Conservation (phyloP, 2,329 filamentous ascomycete genomes). For the Byssothecium circinans region DNA sequence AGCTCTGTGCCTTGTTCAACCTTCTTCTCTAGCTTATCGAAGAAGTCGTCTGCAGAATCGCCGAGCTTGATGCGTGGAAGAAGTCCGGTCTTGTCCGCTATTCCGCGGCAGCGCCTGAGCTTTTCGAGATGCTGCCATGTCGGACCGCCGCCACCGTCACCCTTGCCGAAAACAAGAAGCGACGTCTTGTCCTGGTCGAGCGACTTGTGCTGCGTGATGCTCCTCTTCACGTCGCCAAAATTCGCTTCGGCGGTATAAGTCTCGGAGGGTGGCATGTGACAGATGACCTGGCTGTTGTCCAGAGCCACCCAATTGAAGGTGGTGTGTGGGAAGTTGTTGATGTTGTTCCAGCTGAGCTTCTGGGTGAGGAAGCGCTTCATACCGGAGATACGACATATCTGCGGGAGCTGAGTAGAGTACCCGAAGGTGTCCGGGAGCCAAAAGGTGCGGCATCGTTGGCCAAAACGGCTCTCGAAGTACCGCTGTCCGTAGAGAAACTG, state of each 20-base stretch:
- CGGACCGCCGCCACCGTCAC: slow-evolving; percentile 92
- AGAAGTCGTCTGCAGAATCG: slow-evolving; percentile 90
- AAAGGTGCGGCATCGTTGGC: slow-evolving; percentile 84
- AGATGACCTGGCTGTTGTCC: slow-evolving; percentile 94
- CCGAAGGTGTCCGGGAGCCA: slow-evolving; percentile 99
- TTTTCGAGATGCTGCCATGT: slow-evolving; percentile 95
- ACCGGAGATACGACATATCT: slow-evolving; percentile 88
- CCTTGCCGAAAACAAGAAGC: slow-evolving; percentile 91
- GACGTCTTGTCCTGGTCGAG: slow-evolving; percentile 91
- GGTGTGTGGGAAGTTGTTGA: slow-evolving; percentile 97
- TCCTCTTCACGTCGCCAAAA: slow-evolving; percentile 91
- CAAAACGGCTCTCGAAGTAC: slow-evolving; percentile 92
- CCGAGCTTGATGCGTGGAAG: slow-evolving; percentile 89
- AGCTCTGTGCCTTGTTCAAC: slow-evolving; percentile 67
- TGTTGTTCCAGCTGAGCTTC: slow-evolving; percentile 99
- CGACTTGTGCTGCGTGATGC: slow-evolving; percentile 89
- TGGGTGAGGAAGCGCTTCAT: slow-evolving; percentile 98
- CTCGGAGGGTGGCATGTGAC: slow-evolving; percentile 94
- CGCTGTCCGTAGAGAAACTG: slow-evolving; percentile 96
- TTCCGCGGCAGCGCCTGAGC: slow-evolving; percentile 84
- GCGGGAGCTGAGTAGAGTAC: slow-evolving; percentile 91
- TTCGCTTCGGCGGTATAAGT: slow-evolving; percentile 94
- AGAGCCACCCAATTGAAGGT: slow-evolving; percentile 98
- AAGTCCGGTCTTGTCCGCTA: slow-evolving; percentile 82
- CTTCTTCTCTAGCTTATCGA: slow-evolving; percentile 80